Evolutionary conservation across 371 early-diverging fungal genomes (phyloP), one percentile per base, ranked within the genome.

Genomic region (Mucor irregularis): DNA sequence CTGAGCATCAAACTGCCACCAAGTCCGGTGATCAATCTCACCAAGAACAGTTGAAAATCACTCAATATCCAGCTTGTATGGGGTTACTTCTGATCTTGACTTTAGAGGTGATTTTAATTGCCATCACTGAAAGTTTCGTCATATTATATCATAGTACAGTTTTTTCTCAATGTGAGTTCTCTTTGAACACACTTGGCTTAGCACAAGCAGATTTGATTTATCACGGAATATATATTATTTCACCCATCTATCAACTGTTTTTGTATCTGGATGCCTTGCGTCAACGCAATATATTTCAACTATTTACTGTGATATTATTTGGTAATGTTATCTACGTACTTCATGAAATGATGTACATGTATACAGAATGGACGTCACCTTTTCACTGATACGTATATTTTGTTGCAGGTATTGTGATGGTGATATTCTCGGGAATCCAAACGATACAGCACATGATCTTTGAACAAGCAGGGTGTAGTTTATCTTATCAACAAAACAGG

Each of bases 391-490:
- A n/a, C n/a, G n/a, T n/a, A n/a, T n/a, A n/a, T n/a, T n/a, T n/a
- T n/a, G 6, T 21, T 26, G 19, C 16, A 63, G 64, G 53, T n/a
- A 28, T 49, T 25, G 7, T 63, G 14, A 29, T 39, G 5, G 54
- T 64, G 11, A 46, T 54, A n/a, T 49, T 46, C 17, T 31, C 50
- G 19, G 51, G 50, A 16, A 43, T 64, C 10, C 50, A 58, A 31
- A 48, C 53, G 24, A 37, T 63, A 0, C 63, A 63, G 22, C 63
- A 63, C 30, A 39, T 53, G n/a, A 42, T 40, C 13, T 50, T 58
- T 31, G 63, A 58, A 49, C 21, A 58, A 25, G 49, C 8, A 9
- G 63, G 63, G 10, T 63, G 63, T 35, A 9, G 43, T 11, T 42
- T 22, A 11, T 33, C 43, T 19, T 14, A 17, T 42, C 39, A 14